Evolutionary conservation across 2,329 filamentous ascomycete genomes (phyloP).

Genomic region (Alternaria sp.): DNA sequence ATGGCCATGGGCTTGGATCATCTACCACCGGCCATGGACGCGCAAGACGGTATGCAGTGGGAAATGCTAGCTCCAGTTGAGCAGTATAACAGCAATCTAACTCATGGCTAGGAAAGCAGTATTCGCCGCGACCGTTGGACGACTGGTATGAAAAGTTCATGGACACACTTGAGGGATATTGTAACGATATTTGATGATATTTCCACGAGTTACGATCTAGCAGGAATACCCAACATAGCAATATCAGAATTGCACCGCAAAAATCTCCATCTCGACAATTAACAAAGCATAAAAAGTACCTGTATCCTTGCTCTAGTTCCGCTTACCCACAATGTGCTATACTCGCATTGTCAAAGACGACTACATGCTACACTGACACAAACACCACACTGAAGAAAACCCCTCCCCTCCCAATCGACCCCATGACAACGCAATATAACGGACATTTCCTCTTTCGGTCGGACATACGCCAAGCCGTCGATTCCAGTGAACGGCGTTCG

Average conservation of each 20-base stretch:
- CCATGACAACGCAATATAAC: background rate
- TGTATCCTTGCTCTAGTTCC: too few relatives aligned
- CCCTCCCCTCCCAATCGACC: background rate
- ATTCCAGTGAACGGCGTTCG: constrained; percentile 12
- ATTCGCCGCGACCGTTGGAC: background rate
- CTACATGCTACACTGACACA: background rate
- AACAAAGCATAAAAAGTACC: too few relatives aligned
- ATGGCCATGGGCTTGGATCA: constrained; percentile 32
- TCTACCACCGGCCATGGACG: constrained; percentile 33
- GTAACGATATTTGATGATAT: background rate
- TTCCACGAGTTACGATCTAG: constrained; percentile 2
- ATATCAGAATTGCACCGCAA: background rate
- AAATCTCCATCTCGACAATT: too few relatives aligned
- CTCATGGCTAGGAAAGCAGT: background rate
- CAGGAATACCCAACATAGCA: constrained; percentile 7
- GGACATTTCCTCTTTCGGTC: background rate
- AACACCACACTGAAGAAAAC: background rate
- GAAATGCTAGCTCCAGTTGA: constrained; percentile 40
- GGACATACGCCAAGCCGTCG: constrained; percentile 8
- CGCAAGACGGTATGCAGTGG: constrained; percentile 31
- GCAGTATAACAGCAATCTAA: constrained; percentile 33
- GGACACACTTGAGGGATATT: background rate
- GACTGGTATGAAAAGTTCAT: background rate
- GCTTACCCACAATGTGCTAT: too few relatives aligned
- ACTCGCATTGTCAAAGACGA: too few relatives aligned